These are phyloP conservation scores for Dipodascopsis uninucleata DNA, from an alignment of 805 yeast species.

Conservation along the genomic window DNA sequence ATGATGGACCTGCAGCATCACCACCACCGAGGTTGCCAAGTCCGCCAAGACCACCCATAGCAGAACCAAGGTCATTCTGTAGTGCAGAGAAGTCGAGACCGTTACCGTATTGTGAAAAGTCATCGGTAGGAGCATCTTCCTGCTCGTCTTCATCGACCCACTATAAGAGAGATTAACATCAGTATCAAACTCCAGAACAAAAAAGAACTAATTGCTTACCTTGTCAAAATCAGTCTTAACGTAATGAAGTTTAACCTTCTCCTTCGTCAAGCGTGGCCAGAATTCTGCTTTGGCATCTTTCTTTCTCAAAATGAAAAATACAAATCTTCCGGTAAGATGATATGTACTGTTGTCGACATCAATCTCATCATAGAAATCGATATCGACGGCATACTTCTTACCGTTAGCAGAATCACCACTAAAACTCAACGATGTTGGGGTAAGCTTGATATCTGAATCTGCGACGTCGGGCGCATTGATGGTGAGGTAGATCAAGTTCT, in stretches of 20 bases:
- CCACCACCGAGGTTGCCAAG: constrained; percentile 30
- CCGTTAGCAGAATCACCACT: constrained; percentile 46
- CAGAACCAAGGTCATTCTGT: constrained; percentile 36
- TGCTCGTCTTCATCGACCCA: constrained; percentile 99
- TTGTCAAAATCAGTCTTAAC: constrained; percentile 91
- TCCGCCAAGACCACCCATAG: constrained; percentile 42
- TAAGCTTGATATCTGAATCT: constrained; percentile 58
- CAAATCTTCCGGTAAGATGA: constrained; percentile 58
- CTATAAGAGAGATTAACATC: constrained; percentile 30
- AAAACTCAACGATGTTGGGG: constrained; percentile 52
- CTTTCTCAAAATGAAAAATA: constrained; percentile 67
- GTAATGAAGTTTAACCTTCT: constrained; percentile 71
- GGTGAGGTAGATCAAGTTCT: constrained; percentile 73
- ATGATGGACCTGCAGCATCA: constrained; percentile 7
- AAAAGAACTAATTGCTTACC: constrained; percentile 9
- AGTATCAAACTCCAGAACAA: not conserved
- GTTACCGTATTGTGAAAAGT: constrained; percentile 35
- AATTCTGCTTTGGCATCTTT: constrained; percentile 63
- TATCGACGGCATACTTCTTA: constrained; percentile 53
- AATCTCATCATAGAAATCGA: constrained; percentile 75
- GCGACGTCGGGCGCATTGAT: constrained; percentile 68
- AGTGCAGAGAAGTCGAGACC: constrained; percentile 41
- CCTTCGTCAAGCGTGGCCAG: constrained; percentile 95
- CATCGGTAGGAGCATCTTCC: constrained; percentile 58
- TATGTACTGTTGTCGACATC: constrained; percentile 60